Base-by-base conservation (phyloP, 805 yeast genomes). In the Yarrowia porcina region DNA sequence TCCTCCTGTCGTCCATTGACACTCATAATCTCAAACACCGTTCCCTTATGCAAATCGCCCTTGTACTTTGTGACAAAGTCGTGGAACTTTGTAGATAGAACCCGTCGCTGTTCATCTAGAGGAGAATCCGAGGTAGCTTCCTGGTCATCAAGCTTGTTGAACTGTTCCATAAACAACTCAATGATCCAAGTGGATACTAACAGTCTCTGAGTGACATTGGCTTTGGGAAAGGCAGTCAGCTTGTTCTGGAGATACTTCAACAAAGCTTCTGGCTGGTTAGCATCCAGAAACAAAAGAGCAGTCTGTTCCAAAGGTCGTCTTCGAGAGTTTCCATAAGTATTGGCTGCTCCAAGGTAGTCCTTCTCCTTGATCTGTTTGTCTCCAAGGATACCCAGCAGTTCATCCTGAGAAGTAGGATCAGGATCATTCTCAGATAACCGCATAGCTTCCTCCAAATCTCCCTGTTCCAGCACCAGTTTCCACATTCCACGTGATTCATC, bases 401-500 rank as follows among this genome's bases (percentile, higher is more conserved):
- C 61, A 8, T 30, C 49, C 56, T n/a, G 72, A 35, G 67, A 62
- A n/a, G 52, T 41, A 1, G 68, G 54, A 39, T 67, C 68, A 20
- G 61, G 54, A 10, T 57, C 63, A 63, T 81, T 80, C 30, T 74
- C 68, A 3, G 80, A 71, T 15, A 83, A 71, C 1, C 71, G 66
- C 50, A 89, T 75, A 0, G 97, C 97, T 47, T 83, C 83, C 17
- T 86, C 89, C 72, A 79, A 93, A 63, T 82, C 74, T 8, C 77
- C 72, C 57, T 76, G 77, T 3, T 78, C 79, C n/a, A 85, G 70
- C 68, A 86, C 72, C 0, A 82, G 76, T 61, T 81, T 82, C 97
- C 97, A 90, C 2, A 92, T 85, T 25, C 88, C 88, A 4, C 80
- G 76, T 4, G 85, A 78, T 72, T 93, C 97, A 69, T 87, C 81